phyloP scores from a whole-genome alignment of 139 green algal genomes.

The Volvox reticuliferus region DNA sequence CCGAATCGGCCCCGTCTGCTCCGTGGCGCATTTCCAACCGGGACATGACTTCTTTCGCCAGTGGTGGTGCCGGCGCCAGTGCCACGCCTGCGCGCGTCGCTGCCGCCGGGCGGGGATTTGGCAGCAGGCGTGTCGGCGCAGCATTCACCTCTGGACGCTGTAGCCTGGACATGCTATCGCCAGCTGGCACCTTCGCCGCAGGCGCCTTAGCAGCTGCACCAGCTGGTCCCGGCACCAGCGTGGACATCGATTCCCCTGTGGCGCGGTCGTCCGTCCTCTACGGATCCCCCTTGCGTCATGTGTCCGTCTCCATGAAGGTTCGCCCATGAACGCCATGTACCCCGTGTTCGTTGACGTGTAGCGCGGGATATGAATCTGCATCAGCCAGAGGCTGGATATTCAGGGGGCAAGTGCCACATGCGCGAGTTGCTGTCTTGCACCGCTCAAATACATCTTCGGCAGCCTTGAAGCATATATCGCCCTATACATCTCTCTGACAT shows the following conservation, averaged over 20 bases:
- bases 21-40: background rate
- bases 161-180: background rate
- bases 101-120: background rate
- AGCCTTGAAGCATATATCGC: too few relatives aligned
- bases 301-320: constrained; percentile 9
- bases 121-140: background rate
- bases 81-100: too few relatives aligned
- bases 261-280: background rate
- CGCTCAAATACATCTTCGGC: too few relatives aligned
- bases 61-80: background rate
- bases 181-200: background rate
- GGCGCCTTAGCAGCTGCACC: background rate
- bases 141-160: background rate
- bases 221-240: background rate
- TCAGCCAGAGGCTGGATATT: background rate
- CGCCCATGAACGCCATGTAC: background rate
- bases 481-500: too few relatives aligned
- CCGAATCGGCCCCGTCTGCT: background rate
- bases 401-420: too few relatives aligned
- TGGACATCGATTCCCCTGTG: background rate
- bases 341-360: too few relatives aligned
- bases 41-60: background rate
- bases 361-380: too few relatives aligned
- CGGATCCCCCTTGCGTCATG: background rate
- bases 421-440: too few relatives aligned